Evolutionary conservation across 1,284 basidiomycete species (phyloP).

Genomic region (Thelephora terrestris): DNA sequence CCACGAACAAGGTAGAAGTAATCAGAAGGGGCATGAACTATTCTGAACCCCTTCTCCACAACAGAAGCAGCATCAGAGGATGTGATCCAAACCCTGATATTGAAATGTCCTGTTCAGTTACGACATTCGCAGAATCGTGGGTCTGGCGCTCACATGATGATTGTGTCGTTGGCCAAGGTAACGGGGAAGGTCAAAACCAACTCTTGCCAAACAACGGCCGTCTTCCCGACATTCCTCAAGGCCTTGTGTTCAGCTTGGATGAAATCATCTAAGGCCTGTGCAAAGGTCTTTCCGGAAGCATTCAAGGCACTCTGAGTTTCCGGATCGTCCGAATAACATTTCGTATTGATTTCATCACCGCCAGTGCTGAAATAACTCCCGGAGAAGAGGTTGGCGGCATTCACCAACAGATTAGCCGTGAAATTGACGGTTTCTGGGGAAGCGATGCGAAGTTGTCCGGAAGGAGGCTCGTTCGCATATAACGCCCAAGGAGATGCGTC

Average conservation of each 20-base stretch:
- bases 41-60: conserved; percentile 34
- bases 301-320: conserved; percentile 44
- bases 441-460: conserved; percentile 72
- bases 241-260: conserved; percentile 42
- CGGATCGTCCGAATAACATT: conserved; percentile 58
- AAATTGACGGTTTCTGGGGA: conserved; percentile 33
- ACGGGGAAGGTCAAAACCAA: conserved; percentile 62
- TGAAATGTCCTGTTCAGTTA: neutral
- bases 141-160: conserved; percentile 45
- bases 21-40: conserved; percentile 45
- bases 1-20: conserved; percentile 48
- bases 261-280: conserved; percentile 56
- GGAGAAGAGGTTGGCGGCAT: conserved; percentile 37
- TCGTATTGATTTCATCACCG: conserved; percentile 72
- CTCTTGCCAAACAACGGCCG: conserved; percentile 70
- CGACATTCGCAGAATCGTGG: neutral
- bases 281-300: conserved; percentile 40
- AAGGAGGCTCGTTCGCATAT: conserved; percentile 68
- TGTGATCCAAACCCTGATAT: conserved; percentile 44
- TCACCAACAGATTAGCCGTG: conserved; percentile 34
- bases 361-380: conserved; percentile 67
- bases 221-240: conserved; percentile 37
- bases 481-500: conserved; percentile 50
- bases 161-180: conserved; percentile 51
- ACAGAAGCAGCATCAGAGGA: conserved; percentile 34